Evolutionary conservation across 805 yeast species (phyloP).

Genomic region (Kuraishia capsulata): DNA sequence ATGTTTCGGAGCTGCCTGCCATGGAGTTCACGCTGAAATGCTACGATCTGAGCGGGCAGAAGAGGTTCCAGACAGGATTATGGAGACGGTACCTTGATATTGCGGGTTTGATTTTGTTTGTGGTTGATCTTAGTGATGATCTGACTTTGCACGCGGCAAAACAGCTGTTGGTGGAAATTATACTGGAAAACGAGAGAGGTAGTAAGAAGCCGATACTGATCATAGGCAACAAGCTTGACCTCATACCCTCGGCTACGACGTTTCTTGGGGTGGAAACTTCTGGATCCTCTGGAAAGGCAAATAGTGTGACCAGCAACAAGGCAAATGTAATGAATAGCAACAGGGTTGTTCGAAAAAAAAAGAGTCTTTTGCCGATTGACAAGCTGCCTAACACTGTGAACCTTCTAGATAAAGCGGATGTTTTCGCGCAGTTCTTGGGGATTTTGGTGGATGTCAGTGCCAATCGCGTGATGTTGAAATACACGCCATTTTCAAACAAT

Average conservation of each 20-base stretch:
- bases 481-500: too few relatives aligned
- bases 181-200: conserved; percentile 10
- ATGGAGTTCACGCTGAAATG: too few relatives aligned
- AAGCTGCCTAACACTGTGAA: background rate
- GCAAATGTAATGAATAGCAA: background rate
- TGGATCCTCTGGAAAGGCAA: background rate
- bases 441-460: background rate
- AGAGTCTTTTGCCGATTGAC: background rate
- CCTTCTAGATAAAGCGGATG: background rate
- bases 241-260: background rate
- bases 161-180: conserved; percentile 10
- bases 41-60: conserved; percentile 22
- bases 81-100: conserved; percentile 13
- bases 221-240: conserved; percentile 20
- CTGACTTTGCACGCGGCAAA: conserved; percentile 15
- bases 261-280: background rate
- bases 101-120: conserved; percentile 14
- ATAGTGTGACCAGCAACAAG: too few relatives aligned
- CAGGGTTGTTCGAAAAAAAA: background rate
- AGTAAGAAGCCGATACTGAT: conserved; percentile 15
- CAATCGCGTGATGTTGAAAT: background rate
- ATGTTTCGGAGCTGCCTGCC: too few relatives aligned
- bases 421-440: background rate
- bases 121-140: conserved; percentile 20
- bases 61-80: conserved; percentile 9